phyloP scores from a whole-genome alignment of 441 rosid species.

The Mallotus repandus region DNA sequence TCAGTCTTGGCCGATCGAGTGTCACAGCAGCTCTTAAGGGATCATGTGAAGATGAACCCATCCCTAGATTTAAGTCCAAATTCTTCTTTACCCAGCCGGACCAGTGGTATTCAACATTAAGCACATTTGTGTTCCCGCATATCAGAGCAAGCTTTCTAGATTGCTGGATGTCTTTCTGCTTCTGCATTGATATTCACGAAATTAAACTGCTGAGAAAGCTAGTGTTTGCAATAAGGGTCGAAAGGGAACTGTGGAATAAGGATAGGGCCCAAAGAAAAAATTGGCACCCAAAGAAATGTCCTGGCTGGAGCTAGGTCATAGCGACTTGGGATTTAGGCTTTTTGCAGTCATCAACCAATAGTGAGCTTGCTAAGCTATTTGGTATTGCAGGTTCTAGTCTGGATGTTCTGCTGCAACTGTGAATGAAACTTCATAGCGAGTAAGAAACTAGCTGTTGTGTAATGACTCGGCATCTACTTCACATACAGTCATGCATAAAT shows the following conservation, averaged over 20 bases:
- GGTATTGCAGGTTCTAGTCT: conserved; percentile 13
- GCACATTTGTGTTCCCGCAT: conserved; percentile 16
- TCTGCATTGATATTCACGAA: conserved; percentile 25
- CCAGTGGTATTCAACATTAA: conserved; percentile 29
- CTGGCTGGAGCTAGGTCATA: conserved; percentile 12
- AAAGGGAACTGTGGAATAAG: conserved; percentile 30
- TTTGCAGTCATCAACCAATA: conserved; percentile 15
- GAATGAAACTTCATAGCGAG: conserved; percentile 12
- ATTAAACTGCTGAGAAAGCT: conserved; percentile 27
- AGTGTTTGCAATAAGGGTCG: conserved; percentile 24
- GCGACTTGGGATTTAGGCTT: conserved; percentile 3
- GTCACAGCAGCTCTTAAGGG: conserved; percentile 55
- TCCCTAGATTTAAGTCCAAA: conserved; percentile 53
- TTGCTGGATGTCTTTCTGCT: conserved; percentile 20
- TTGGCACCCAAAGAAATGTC: conserved; percentile 7
- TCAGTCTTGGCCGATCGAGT: conserved; percentile 63
- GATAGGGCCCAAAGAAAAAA: conserved; percentile 6
- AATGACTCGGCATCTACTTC: conserved; percentile 21
- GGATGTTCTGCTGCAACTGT: conserved; percentile 15
- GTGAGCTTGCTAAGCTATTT: conserved; percentile 19
- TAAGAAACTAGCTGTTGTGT: conserved; percentile 23
- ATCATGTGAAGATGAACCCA: conserved; percentile 44
- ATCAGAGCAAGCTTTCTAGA: conserved; percentile 23
- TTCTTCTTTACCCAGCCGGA: conserved; percentile 42
- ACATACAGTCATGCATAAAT: conserved; percentile 30